Evolutionary conservation across 768 basidiomycete species (phyloP), one percentile per base, ranked within the genome.

Genomic region (Amyloporia xantha): DNA sequence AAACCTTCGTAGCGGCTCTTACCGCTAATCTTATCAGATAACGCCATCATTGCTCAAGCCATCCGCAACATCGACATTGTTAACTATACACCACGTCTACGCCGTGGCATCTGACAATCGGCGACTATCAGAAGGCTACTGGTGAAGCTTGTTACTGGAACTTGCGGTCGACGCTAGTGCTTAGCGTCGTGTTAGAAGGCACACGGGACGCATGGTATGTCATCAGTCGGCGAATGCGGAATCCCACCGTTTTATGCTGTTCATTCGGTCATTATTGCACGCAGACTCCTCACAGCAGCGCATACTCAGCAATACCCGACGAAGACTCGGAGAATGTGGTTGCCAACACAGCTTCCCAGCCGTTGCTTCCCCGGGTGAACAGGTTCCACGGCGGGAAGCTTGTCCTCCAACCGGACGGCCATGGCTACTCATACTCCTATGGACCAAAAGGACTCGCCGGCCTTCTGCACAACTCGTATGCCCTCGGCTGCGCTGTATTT

Each of bases 361-460:
- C 44, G 13, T 19, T 45, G 5, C 27, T 45, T 19, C 28, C 44
- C 4, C 33, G 28, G 15, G 44, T 20, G 27, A 27, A 13, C 26
- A 45, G 28, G 17, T 30, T 45, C 4, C 57, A 49, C 26, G 52
- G 54, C 25, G 57, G 57, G 25, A n/a, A 46, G 20, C 50, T 62
- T 17, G 47, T 48, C 30, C 38, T 59, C 27, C 51, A 56, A n/a
- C 43, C 53, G 6, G 58, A 64, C 33, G 55, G 53, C 5, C 47
- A 44, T 23, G 48, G 50, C 1, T 87, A 87, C 59, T 76, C 75
- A 23, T 90, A 87, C 59, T 72, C 75, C 10, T 90, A 89, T 57
- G 87, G 87, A 5, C 85, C 86, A 1, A 67, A 65, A n/a, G 86
- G 87, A 1, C 55, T 88, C 9, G 56, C 70, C 2, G 87, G 88